Percentiles rank a stretch among this genome's conserved stretches.
Evolutionary conservation across 768 basidiomycete species (phyloP).

Genomic region (Lentinula sp.): DNA sequence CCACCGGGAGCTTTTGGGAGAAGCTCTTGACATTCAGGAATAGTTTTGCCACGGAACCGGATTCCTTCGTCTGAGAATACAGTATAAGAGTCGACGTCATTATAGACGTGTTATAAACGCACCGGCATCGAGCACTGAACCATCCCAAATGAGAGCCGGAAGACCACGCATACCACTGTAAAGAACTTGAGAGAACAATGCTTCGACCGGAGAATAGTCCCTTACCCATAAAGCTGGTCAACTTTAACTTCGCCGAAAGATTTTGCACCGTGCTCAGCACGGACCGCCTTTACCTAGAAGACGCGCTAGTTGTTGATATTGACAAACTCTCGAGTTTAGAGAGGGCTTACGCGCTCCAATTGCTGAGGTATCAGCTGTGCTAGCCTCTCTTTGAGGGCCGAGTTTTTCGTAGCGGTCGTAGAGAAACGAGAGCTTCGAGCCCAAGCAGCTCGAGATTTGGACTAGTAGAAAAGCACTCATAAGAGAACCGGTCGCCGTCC

Average conservation of each 20-base stretch:
- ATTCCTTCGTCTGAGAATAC: conserved; percentile 79
- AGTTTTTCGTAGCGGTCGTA: conserved; percentile 57
- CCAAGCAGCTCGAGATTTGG: conserved; percentile 43
- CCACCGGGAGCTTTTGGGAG: conserved; percentile 90
- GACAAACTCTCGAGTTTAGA: conserved; percentile 2
- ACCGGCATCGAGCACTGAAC: conserved; percentile 94
- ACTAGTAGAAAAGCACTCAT: conserved; percentile 25
- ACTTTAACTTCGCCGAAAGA: conserved; percentile 87
- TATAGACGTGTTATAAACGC: conserved; percentile 15
- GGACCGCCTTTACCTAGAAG: conserved; percentile 71
- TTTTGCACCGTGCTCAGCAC: conserved; percentile 87
- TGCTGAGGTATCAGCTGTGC: conserved; percentile 91
- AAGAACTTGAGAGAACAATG: not conserved
- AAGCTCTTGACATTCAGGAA: conserved; percentile 80
- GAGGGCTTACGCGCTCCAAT: conserved; percentile 54
- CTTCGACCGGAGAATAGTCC: not conserved
- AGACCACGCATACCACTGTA: conserved; percentile 80
- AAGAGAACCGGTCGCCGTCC: not conserved
- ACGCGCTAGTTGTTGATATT: conserved; percentile 8
- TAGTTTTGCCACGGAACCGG: conserved; percentile 95
- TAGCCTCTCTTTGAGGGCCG: conserved; percentile 85
- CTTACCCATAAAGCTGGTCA: conserved; percentile 86
- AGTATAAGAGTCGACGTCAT: conserved; percentile 3
- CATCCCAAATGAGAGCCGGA: conserved; percentile 97
- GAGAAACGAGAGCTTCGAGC: conserved; percentile 45